Conservation (phyloP, 495 filamentous ascomycete genomes). For the Trypethelium eluteriae region DNA sequence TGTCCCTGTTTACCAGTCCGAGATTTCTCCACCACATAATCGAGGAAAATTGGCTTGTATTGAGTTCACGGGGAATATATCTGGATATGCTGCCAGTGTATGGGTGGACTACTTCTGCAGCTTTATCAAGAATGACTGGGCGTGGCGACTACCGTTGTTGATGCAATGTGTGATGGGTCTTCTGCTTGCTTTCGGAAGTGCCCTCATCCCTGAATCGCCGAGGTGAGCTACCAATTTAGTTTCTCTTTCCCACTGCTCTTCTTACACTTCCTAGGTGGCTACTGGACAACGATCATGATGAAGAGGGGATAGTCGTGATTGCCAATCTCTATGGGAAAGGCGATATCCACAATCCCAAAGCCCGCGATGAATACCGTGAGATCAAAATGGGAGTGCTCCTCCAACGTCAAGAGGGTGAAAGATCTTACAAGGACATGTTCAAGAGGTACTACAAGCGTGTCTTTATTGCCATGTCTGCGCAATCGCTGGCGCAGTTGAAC, state of each 20-base stretch:
- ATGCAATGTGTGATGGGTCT: conserved; percentile 94
- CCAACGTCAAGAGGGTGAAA: conserved; percentile 86
- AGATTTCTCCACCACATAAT: conserved; percentile 95
- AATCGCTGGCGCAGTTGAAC: conserved; percentile 90
- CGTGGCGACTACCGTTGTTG: conserved; percentile 84
- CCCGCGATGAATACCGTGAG: conserved; percentile 89
- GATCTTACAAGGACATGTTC: conserved; percentile 93
- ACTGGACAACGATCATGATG: conserved; percentile 93
- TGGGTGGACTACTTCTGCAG: conserved; percentile 99
- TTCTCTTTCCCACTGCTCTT: conserved; percentile 11
- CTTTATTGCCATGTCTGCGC: conserved; percentile 98
- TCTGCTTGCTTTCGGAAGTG: conserved; percentile 71
- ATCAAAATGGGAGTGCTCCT: conserved; percentile 97
- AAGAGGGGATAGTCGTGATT: conserved; percentile 96
- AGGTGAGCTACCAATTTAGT: conserved; percentile 48
- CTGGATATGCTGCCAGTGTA: conserved; percentile 89
- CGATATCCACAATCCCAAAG: conserved; percentile 84
- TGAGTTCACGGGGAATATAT: conserved; percentile 94
- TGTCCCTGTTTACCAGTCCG: conserved; percentile 95
- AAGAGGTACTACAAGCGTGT: conserved; percentile 82
- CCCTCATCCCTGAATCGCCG: conserved; percentile 93
- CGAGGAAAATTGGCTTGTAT: conserved; percentile 93
- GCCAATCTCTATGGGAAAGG: conserved; percentile 94
- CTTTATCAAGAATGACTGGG: conserved; percentile 73
- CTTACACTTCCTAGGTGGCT: conserved; percentile 62